These are phyloP conservation scores for Kazachstania sp. DNA, from an alignment of 1,139 yeast genomes.

Conservation along the genomic window DNA sequence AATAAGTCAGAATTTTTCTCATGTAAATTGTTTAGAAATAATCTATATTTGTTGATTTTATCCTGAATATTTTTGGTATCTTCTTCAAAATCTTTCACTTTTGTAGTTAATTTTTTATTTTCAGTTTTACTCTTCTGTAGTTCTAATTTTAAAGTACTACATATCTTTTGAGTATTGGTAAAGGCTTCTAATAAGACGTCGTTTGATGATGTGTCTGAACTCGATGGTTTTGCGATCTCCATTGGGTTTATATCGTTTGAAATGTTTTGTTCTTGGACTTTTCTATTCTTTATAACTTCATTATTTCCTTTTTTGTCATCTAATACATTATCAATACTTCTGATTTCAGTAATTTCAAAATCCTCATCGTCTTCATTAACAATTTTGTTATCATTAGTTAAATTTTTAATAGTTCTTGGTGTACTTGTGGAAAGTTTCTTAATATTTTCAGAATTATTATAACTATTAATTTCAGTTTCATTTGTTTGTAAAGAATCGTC, in stretches of 20 bases:
- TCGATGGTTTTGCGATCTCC: neutral
- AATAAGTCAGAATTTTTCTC: slow-evolving; percentile 14
- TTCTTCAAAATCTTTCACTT: slow-evolving; percentile 13
- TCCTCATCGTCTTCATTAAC: slow-evolving; percentile 23
- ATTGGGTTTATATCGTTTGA: neutral
- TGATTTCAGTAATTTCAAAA: slow-evolving; percentile 26
- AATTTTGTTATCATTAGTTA: neutral
- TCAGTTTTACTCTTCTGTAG: slow-evolving; percentile 20
- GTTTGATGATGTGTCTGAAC: slow-evolving; percentile 20
- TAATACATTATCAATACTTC: slow-evolving; percentile 11
- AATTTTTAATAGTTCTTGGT: slow-evolving; percentile 6
- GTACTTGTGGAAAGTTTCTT: slow-evolving; percentile 1
- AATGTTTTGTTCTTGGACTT: neutral
- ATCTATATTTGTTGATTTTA: slow-evolving; percentile 16
- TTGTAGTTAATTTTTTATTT: slow-evolving; percentile 18
- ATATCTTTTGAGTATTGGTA: slow-evolving; percentile 28
- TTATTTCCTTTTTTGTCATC: neutral
- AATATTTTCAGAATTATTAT: neutral
- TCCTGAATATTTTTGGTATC: slow-evolving; percentile 15
- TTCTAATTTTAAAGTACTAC: slow-evolving; percentile 26
- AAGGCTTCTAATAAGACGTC: slow-evolving; percentile 31
- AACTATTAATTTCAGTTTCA: neutral
- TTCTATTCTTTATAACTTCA: neutral
- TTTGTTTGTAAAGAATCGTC: neutral
- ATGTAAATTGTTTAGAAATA: slow-evolving; percentile 13